Evolutionary conservation across 306 rosid species (phyloP), one percentile per base, ranked within the genome.

Genomic region (Cotoneaster glaucophyllus): DNA sequence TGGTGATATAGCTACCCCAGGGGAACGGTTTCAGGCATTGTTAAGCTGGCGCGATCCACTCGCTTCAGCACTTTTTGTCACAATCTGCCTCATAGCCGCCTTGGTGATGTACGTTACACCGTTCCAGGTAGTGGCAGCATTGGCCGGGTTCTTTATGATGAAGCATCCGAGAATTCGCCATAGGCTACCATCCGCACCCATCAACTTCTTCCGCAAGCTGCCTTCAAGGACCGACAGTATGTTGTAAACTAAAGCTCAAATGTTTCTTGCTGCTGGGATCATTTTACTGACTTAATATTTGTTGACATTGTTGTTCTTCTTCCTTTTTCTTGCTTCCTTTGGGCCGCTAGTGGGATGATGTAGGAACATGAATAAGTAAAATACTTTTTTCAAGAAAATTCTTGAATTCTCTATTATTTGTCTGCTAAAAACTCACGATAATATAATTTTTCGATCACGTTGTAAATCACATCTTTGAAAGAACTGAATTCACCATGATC

Each of bases 1-100:
- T 21, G 91, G 91, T 44, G 91, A 87, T 74, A 54, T 87, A 48
- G 91, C 91, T 5, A 78, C 91, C 2, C 88, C 85, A 26, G 91
- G 88, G 62, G 91, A 87, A 81, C 72, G 91, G 64, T 48, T 80
- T 59, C 88, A 78, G 14, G 79, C 86, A 18, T 58, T 85, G 64
- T 31, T 82, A 41, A 84, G 88, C 62, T 87, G 91, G 87, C 73
- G 87, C 15, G 85, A 87, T 43, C 91, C 88, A 0, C 83, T 85
- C 4, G 88, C 91, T 11, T 79, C 91, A 0, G 85, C 87, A 53
- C 78, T 87, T 28, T 84, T 82, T 18, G 71, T 87, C 22, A 80
- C 78, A 9, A 72, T 80, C 34, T 87, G 91, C 74, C 85, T 82
- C 18, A 22, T 77, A 43, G 71, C 77, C 25, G 88, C 87, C 10